Conservation (phyloP, 2,329 filamentous ascomycete species). For the Aspergillus melleus region DNA sequence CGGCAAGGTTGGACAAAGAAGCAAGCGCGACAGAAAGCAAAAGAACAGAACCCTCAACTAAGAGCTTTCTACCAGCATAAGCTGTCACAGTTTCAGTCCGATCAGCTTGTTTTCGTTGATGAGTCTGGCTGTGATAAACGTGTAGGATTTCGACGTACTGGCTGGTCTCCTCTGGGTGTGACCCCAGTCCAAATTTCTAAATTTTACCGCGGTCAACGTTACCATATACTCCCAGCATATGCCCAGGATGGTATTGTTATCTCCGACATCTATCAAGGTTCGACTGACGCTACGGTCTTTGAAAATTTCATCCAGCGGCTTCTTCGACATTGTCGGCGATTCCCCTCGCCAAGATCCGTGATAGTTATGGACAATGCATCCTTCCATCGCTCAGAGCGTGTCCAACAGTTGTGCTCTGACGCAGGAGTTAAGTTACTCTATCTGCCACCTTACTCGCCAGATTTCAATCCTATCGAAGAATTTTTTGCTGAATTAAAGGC, state of each 20-base stretch:
- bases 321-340: constrained; percentile 27
- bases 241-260: constrained; percentile 30
- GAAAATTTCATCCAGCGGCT: constrained; percentile 33
- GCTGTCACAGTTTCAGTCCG: constrained; percentile 31
- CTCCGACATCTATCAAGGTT: constrained; percentile 29
- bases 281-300: constrained; percentile 31
- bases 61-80: constrained; percentile 37
- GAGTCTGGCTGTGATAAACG: constrained; percentile 41
- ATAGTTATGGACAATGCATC: constrained; percentile 35
- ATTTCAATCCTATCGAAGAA: constrained; percentile 40
- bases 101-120: constrained; percentile 39
- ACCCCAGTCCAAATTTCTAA: constrained; percentile 24
- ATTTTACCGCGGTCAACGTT: constrained; percentile 23
- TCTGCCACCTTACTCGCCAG: constrained; percentile 38
- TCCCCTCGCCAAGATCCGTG: constrained; percentile 33
- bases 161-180: constrained; percentile 31
- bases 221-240: constrained; percentile 36
- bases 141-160: constrained; percentile 32
- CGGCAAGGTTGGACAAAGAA: constrained; percentile 24
- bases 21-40: constrained; percentile 29
- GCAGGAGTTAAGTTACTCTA: constrained; percentile 35
- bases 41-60: constrained; percentile 35
- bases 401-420: constrained; percentile 31
- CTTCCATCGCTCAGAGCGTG: constrained; percentile 27
- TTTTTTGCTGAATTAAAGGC: constrained; percentile 39